Base-by-base conservation (phyloP, 805 yeast genomes). In the Myxozyma sirexii region DNA sequence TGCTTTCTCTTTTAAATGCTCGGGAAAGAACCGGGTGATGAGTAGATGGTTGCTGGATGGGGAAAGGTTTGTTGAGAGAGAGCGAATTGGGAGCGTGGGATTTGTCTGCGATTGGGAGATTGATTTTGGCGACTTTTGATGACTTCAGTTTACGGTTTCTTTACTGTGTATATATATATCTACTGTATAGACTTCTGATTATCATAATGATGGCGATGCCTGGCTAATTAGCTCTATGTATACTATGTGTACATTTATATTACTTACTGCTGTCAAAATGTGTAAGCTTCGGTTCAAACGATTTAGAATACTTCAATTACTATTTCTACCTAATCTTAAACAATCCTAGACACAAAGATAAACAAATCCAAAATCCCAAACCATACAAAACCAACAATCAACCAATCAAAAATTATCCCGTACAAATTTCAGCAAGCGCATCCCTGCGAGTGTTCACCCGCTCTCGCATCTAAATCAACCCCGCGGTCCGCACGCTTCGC, bases 401-500 rank as follows among this genome's bases (percentile, higher is more conserved):
- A 27, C 21, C 37, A 29, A 17, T 29, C 13, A 38, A 13, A 17
- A 27, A 24, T 12, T 17, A 21, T 10, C 51, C 29, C 41, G 21
- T 10, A 51, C 12, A 21, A n/a, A 50, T 41, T 21, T 44, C 54
- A 62, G 60, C 65, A 62, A 10, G 65, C 65, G 37, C 65, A 62
- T 1, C 65, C 65, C 44, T 55, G 60, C 3, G 57, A 63, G 35
- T 37, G 41, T 38, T 55, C 63, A 15, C 58, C 56, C 17, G 58
- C 33, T 23, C 65, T 41, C 37, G 65, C 26, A 7, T 62, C 65
- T 41, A 62, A 54, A 41, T 62, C 65, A 37, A 62, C 65, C n/a
- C 65, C 55, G 5, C 65, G 56, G 24, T 62, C 65, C 19, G 60
- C 63, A 15, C 64, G 59, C 37, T 54, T 57, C 7, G 60, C 54